phyloP scores from a whole-genome alignment of 306 rosid species.

The Malus fusca region DNA sequence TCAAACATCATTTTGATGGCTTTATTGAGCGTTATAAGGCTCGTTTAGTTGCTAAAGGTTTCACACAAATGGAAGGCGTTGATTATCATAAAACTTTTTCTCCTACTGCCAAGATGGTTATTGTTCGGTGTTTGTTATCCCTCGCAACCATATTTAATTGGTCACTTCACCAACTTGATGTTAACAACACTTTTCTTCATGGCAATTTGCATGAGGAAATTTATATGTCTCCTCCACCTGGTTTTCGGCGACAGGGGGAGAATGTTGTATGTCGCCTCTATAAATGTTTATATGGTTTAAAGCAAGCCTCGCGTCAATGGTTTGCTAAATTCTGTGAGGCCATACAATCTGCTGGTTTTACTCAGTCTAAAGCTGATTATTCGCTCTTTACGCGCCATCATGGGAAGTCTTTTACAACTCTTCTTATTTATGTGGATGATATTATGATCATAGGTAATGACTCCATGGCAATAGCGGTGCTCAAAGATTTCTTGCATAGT shows the following conservation, averaged over 20 bases:
- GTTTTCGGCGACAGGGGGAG: background rate
- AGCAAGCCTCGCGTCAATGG: background rate
- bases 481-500: background rate
- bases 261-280: background rate
- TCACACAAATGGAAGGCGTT: background rate
- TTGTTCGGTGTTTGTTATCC: too few species aligned
- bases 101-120: background rate
- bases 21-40: background rate
- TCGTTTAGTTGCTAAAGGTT: background rate
- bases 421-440: background rate
- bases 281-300: background rate
- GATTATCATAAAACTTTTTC: background rate
- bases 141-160: too few species aligned
- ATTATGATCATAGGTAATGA: background rate
- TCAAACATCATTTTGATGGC: background rate
- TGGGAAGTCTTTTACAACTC: background rate
- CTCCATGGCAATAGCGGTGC: background rate
- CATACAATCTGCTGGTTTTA: background rate
- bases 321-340: background rate
- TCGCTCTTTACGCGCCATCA: background rate
- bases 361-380: background rate
- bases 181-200: too few species aligned
- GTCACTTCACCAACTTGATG: too few species aligned
- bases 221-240: background rate
- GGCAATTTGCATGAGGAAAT: too few species aligned